Evolutionary conservation across 2,329 filamentous ascomycete genomes (phyloP), one percentile per base, ranked within the genome.

Genomic region (Fusarium nanum): DNA sequence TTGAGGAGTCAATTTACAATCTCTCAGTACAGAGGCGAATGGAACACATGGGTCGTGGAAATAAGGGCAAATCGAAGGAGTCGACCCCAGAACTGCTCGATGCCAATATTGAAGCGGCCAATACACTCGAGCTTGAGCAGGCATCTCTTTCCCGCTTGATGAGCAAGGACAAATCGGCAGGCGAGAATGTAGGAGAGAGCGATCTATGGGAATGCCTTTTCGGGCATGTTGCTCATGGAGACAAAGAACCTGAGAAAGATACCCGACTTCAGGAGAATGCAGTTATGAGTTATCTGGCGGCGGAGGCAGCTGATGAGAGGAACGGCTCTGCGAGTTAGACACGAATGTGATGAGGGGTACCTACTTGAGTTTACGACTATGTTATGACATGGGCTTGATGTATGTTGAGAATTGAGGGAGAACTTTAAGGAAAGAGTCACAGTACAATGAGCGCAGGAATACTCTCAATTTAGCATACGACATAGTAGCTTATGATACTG

Each of bases 131-230:
- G 80, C 80, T 98, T 72, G 89, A 97, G 80, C 87, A 92, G 65
- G 92, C 91, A 9, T 85, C 88, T 2, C 80, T 97, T 37, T 86
- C 87, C 1, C 90, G 88, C 71, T 79, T 98, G 60, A 88, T 98
- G 81, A 88, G 86, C 41, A 91, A 90, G 70, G 88, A 89, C 27
- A 88, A 87, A 58, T 86, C 87, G 3, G 91, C 91, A 1, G 95
- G 95, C 1, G 96, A 98, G 80, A 83, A 92, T 60, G 92, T 98
- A 5, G 86, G 88, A 46, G 87, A 91, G 68, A 87, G 89, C 14
- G 95, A 98, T 78, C 77, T 98, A 45, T 98, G 94, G 95, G 88
- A 89, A 68, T 98, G 95, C 79, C 81, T 98, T 3, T 98, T 98
- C 83, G 92, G 92, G 1, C 80, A 83, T 50, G 84, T 85, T 18